A percentile compares a stretch with the other conserved stretches of the same genome.
These are phyloP conservation scores for Cephaloascus albidus DNA, from an alignment of 805 yeast species.

Conservation along the genomic window DNA sequence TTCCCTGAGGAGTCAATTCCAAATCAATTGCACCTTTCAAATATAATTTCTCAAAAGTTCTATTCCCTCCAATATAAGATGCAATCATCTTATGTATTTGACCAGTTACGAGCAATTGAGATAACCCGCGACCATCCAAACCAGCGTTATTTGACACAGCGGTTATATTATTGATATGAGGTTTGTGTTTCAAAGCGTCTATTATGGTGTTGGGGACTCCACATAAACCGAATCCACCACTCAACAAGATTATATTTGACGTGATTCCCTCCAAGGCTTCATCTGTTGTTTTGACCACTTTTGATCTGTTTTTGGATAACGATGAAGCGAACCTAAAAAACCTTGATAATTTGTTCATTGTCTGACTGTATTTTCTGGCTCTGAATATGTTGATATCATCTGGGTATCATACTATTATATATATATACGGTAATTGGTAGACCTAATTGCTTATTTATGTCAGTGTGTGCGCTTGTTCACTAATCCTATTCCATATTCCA, in stretches of 20 bases:
- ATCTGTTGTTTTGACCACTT: conserved; percentile 11
- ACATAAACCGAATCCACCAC: conserved; percentile 41
- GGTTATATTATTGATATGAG: conserved; percentile 24
- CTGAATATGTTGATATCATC: too few relatives aligned
- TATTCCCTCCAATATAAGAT: conserved; percentile 37
- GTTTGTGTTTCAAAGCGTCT: conserved; percentile 20
- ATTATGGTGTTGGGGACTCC: conserved; percentile 38
- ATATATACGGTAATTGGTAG: too few relatives aligned
- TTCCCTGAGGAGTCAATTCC: conserved; percentile 43
- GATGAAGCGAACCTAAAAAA: neutral
- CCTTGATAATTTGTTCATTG: too few relatives aligned
- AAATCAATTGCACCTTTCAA: conserved; percentile 33
- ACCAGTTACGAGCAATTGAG: conserved; percentile 26
- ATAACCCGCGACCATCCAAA: conserved; percentile 32
- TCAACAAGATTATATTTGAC: conserved; percentile 22
- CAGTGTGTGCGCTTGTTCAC: too few relatives aligned
- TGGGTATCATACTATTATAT: too few relatives aligned
- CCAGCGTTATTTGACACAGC: conserved; percentile 43
- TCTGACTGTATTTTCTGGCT: too few relatives aligned
- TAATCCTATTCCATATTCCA: too few relatives aligned
- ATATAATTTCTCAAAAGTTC: conserved; percentile 27
- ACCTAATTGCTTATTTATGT: too few relatives aligned
- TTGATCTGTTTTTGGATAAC: conserved; percentile 3
- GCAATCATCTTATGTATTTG: conserved; percentile 35
- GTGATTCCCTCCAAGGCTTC: conserved; percentile 20